phyloP scores from a whole-genome alignment of 805 yeast genomes.

The Kodamaea neixiangensis region DNA sequence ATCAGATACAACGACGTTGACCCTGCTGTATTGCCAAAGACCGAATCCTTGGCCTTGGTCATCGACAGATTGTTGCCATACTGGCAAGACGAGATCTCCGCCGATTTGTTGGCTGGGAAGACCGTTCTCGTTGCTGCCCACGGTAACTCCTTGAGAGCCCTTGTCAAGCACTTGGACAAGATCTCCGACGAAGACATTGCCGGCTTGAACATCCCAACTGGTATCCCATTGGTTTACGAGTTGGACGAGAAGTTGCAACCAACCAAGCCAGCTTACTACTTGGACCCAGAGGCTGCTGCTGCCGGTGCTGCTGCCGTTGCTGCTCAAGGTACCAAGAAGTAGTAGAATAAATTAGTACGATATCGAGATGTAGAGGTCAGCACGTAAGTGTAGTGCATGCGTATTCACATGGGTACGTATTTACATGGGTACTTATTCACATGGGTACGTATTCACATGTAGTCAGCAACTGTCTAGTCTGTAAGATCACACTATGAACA shows the following conservation, averaged over 20 bases:
- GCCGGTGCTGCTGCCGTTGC: constrained; percentile 99
- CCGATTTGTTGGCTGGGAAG: constrained; percentile 81
- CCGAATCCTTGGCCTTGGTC: constrained; percentile 92
- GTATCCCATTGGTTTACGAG: constrained; percentile 97
- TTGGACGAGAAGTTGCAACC: constrained; percentile 86
- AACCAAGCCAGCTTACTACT: constrained; percentile 90
- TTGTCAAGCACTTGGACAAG: constrained; percentile 92
- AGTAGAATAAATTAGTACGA: constrained; percentile 8
- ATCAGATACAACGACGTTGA: constrained; percentile 83
- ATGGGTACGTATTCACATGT: too few species aligned
- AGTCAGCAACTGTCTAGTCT: too few species aligned
- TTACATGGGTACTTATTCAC: too few species aligned
- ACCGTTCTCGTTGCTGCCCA: constrained; percentile 94
- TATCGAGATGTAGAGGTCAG: neutral
- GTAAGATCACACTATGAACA: too few species aligned
- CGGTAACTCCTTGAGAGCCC: constrained; percentile 97
- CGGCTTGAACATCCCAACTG: constrained; percentile 95
- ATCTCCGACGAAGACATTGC: constrained; percentile 92
- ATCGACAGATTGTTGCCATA: constrained; percentile 95
- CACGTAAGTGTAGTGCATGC: neutral
- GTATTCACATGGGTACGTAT: too few species aligned
- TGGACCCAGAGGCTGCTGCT: constrained; percentile 99
- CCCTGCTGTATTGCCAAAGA: constrained; percentile 84
- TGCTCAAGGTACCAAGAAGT: constrained; percentile 73
- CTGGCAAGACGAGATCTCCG: constrained; percentile 92